phyloP scores from a whole-genome alignment of 495 filamentous ascomycete genomes.

The Aspergillus bridgeri region DNA sequence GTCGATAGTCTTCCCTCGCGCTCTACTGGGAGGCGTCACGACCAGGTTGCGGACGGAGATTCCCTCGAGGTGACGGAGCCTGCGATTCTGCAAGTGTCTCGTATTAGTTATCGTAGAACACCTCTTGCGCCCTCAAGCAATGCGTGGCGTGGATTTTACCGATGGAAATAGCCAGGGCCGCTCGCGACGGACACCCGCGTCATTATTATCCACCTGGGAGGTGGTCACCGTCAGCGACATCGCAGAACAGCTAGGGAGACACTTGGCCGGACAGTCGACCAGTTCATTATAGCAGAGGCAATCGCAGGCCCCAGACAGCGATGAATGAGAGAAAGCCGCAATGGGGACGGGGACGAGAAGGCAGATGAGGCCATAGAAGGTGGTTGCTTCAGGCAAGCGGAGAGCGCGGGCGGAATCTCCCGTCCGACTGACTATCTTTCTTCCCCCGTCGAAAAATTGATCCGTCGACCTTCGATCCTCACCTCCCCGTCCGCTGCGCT shows the following conservation, averaged over 20 bases:
- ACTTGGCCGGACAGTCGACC: slow-evolving; percentile 12
- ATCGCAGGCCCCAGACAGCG: background rate
- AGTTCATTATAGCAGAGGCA: slow-evolving; percentile 15
- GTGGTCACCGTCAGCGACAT: slow-evolving; percentile 21
- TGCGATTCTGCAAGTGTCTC: slow-evolving; percentile 63
- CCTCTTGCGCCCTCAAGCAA: too few species aligned
- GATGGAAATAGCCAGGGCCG: slow-evolving; percentile 49
- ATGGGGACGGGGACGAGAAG: background rate
- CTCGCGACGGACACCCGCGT: slow-evolving; percentile 34
- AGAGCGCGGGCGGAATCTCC: slow-evolving; percentile 9
- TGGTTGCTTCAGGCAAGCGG: background rate
- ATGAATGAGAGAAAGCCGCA: background rate
- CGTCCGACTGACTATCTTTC: slow-evolving; percentile 8
- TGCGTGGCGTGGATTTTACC: slow-evolving; percentile 27
- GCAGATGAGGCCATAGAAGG: background rate
- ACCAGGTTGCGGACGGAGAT: slow-evolving; percentile 84
- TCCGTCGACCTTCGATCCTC: slow-evolving; percentile 13
- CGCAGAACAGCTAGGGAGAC: slow-evolving; percentile 11
- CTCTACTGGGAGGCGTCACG: slow-evolving; percentile 49
- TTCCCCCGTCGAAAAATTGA: slow-evolving; percentile 30
- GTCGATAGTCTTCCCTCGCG: slow-evolving; percentile 73
- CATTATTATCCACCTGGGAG: slow-evolving; percentile 16
- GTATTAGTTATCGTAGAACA: slow-evolving; percentile 18
- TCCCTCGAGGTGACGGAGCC: slow-evolving; percentile 81
- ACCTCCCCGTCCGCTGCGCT: slow-evolving; percentile 1